Percentiles rank a stretch among this genome's conserved stretches.
Conservation (phyloP, 768 basidiomycete genomes). For the Tricholoma terreum region DNA sequence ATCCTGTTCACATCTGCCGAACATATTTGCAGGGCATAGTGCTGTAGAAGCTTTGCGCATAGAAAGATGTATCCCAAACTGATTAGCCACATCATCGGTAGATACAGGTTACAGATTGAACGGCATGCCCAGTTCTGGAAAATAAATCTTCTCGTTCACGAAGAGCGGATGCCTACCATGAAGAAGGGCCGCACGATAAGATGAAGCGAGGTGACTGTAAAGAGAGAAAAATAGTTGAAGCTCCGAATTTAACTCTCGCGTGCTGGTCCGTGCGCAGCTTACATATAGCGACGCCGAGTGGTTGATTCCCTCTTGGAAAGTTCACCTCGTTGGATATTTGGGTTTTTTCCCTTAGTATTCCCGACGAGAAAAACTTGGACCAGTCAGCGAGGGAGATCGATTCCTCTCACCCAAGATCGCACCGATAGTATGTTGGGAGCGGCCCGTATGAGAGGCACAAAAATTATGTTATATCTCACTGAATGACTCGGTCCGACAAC, state of each 20-base stretch:
- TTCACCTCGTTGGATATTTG: constrained; percentile 80
- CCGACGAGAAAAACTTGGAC: constrained; percentile 54
- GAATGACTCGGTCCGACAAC: too few species aligned
- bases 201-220: constrained; percentile 18
- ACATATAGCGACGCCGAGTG: constrained; percentile 2
- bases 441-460: constrained; percentile 66
- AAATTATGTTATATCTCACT: not conserved
- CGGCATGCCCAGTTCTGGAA: constrained; percentile 71
- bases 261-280: constrained; percentile 52
- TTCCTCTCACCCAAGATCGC: constrained; percentile 68
- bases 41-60: too few species aligned
- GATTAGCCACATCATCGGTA: constrained; percentile 66
- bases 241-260: constrained; percentile 20
- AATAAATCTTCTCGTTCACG: constrained; percentile 47
- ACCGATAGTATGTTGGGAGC: constrained; percentile 45
- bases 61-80: constrained; percentile 52
- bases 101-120: constrained; percentile 35
- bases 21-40: too few species aligned
- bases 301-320: too few species aligned
- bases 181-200: constrained; percentile 12
- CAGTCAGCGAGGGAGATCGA: constrained; percentile 51
- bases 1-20: too few species aligned
- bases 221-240: constrained; percentile 3
- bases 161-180: constrained; percentile 11
- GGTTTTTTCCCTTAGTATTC: constrained; percentile 37